Conservation (phyloP, 2,329 filamentous ascomycete species). For the Paraconiothyrium brasiliense region DNA sequence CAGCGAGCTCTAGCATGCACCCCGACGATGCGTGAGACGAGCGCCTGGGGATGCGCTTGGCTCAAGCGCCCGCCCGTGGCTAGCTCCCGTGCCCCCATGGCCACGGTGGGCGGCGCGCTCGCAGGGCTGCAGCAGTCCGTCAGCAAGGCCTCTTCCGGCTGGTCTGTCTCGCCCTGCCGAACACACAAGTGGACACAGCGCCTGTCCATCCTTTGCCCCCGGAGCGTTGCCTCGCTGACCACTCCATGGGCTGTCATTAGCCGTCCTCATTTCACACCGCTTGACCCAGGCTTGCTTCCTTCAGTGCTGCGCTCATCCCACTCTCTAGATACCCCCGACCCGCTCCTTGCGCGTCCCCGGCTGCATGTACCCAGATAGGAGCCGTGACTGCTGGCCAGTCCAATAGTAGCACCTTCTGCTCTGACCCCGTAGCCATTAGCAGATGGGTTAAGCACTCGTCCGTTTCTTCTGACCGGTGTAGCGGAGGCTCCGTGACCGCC, state of each 20-base stretch:
- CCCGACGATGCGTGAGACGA: conserved; percentile 34
- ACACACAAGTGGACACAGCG: not conserved
- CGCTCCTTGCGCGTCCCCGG: conserved; percentile 10
- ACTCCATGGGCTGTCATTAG: conserved; percentile 3
- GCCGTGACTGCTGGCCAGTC: not conserved
- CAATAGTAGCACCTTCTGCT: conserved; percentile 7
- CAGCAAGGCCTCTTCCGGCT: conserved; percentile 13
- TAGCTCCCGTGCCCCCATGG: conserved; percentile 19
- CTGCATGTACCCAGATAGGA: conserved; percentile 14
- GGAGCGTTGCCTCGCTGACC: not conserved
- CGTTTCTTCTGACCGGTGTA: conserved; percentile 5
- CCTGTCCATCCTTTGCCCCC: not conserved
- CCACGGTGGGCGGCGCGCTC: not conserved
- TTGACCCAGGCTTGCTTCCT: conserved; percentile 7
- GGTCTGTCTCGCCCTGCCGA: conserved; percentile 12
- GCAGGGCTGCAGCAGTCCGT: conserved; percentile 22
- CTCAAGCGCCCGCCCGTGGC: conserved; percentile 8
- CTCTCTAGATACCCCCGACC: conserved; percentile 3
- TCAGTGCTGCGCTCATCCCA: not conserved
- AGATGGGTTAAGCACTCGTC: not conserved
- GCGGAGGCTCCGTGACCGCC: conserved; percentile 6
- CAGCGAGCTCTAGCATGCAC: conserved; percentile 32
- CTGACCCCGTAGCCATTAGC: conserved; percentile 1
- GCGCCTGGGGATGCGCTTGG: conserved; percentile 21
- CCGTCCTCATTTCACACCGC: conserved; percentile 11